phyloP scores from a whole-genome alignment of 805 yeast species.

The Grigorovia transvaalensis region DNA sequence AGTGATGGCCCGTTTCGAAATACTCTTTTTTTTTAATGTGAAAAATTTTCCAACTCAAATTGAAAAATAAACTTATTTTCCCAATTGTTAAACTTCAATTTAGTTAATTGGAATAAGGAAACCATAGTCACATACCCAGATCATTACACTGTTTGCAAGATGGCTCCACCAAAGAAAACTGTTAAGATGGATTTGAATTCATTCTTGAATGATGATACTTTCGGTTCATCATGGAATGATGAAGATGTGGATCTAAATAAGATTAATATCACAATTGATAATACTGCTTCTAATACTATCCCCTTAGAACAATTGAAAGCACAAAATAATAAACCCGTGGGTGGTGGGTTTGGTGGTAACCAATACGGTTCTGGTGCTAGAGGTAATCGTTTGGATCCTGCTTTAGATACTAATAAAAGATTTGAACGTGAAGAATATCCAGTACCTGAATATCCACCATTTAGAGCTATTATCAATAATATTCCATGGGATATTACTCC shows the following conservation, averaged over 20 bases:
- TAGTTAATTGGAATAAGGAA: not conserved
- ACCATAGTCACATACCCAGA: not conserved
- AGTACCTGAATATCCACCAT: slow-evolving; percentile 87
- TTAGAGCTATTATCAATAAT: slow-evolving; percentile 78
- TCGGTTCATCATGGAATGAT: slow-evolving; percentile 72
- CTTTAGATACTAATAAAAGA: slow-evolving; percentile 28
- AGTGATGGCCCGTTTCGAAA: not conserved
- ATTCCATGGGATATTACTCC: slow-evolving; percentile 76
- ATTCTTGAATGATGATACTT: slow-evolving; percentile 67
- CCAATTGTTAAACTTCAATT: too few species aligned
- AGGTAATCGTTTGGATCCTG: slow-evolving; percentile 29
- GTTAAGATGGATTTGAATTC: slow-evolving; percentile 79
- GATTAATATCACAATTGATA: slow-evolving; percentile 41
- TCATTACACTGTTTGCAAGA: slow-evolving; percentile 14
- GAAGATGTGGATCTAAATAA: slow-evolving; percentile 65
- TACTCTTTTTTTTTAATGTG: not conserved
- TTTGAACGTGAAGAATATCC: slow-evolving; percentile 56
- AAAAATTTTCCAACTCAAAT: not conserved
- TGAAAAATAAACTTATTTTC: too few species aligned
- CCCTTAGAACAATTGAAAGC: slow-evolving; percentile 24
- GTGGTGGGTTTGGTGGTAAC: slow-evolving; percentile 9
- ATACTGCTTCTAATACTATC: slow-evolving; percentile 19
- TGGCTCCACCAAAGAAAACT: slow-evolving; percentile 56
- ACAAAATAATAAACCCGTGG: slow-evolving; percentile 8
- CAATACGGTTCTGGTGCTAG: slow-evolving; percentile 6